A percentile compares a stretch with the other conserved stretches of the same genome.
Conservation (phyloP, 768 basidiomycete species). For the Chalciporus chontae region DNA sequence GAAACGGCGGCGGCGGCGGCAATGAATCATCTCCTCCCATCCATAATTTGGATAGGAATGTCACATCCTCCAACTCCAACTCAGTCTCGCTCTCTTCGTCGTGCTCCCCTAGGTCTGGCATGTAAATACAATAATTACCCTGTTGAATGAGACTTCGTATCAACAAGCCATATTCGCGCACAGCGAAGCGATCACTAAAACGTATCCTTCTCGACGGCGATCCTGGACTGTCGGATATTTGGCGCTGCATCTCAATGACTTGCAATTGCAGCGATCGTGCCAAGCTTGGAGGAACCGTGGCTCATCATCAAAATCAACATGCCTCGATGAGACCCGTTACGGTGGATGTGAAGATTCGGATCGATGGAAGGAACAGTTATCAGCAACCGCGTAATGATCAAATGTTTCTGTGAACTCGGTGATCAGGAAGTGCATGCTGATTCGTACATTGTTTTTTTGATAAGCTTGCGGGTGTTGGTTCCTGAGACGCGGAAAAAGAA, state of each 20-base stretch:
- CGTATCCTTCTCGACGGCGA: no score
- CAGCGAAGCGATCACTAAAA: no score
- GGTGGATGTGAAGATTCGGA: conserved; percentile 83
- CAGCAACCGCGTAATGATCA: conserved; percentile 60
- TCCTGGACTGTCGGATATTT: no score
- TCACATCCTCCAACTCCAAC: conserved; percentile 70
- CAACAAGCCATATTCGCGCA: no score
- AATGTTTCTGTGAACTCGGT: background rate
- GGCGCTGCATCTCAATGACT: background rate
- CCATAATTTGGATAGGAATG: conserved; percentile 48
- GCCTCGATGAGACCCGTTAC: conserved; percentile 37
- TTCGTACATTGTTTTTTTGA: background rate
- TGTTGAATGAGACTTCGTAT: background rate
- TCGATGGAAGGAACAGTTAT: conserved; percentile 48
- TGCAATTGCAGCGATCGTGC: background rate
- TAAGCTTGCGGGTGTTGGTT: no score
- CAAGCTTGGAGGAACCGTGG: background rate
- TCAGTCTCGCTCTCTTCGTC: conserved; percentile 41
- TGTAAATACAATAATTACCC: conserved; percentile 43
- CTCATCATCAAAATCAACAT: background rate
- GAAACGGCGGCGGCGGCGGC: conserved; percentile 45
- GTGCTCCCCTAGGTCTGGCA: conserved; percentile 43
- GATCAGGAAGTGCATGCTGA: conserved; percentile 20
- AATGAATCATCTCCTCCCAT: conserved; percentile 22
- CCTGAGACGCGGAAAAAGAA: no score